Evolutionary conservation across 441 rosid species (phyloP).

Genomic region (Hura crepitans): DNA sequence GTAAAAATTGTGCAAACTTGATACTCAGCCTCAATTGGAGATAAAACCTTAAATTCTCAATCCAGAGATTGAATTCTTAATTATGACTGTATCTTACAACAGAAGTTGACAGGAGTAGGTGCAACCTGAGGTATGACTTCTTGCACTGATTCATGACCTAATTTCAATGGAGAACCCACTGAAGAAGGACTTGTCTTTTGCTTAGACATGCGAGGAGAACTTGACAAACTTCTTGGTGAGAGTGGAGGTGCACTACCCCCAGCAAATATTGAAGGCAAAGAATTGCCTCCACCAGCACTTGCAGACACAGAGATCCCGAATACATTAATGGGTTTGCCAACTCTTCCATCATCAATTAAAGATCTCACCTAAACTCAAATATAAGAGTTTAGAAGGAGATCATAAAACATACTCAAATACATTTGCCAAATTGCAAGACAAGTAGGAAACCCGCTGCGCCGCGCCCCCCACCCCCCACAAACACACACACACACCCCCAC

Average conservation of each 20-base stretch:
- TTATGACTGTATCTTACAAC: conserved; percentile 18
- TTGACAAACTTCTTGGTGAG: conserved; percentile 80
- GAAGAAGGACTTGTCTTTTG: conserved; percentile 74
- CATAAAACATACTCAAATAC: conserved; percentile 9
- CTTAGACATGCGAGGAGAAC: conserved; percentile 77
- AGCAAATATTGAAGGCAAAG: conserved; percentile 85
- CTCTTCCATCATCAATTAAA: conserved; percentile 65
- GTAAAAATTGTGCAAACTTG: conserved; percentile 6
- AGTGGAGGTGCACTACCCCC: conserved; percentile 93
- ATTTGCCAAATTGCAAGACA: background rate
- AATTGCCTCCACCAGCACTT: conserved; percentile 37
- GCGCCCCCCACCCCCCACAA: too few species aligned
- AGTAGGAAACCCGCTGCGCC: too few species aligned
- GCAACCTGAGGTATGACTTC: conserved; percentile 90
- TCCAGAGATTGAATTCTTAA: conserved; percentile 16
- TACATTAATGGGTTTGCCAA: conserved; percentile 54
- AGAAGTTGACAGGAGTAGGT: conserved; percentile 23
- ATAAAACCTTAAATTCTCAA: conserved; percentile 12
- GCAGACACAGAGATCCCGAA: conserved; percentile 45
- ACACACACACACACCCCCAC: too few species aligned
- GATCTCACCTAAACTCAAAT: conserved; percentile 49
- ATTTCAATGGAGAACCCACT: conserved; percentile 68
- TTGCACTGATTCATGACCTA: conserved; percentile 58
- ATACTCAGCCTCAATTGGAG: background rate
- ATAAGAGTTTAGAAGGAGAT: background rate